Percentiles rank a stretch among this genome's conserved stretches.
phyloP scores from a whole-genome alignment of 371 early-diverging fungal species.

The Catenaria anguillulae region DNA sequence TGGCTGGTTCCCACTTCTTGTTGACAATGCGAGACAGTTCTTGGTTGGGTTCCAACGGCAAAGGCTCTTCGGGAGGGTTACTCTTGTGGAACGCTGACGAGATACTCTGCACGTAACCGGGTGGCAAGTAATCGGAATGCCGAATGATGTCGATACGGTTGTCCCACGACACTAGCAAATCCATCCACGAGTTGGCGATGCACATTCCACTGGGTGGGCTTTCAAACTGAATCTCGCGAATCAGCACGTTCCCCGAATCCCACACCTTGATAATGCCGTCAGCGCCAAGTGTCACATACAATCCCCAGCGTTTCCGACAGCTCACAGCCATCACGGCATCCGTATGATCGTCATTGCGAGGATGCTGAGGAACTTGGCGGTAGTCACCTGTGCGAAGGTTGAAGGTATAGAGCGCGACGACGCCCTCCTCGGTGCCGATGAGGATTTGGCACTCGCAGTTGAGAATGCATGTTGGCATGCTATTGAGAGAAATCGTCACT shows the following conservation, averaged over 20 bases:
- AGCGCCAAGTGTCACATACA: constrained; percentile 8
- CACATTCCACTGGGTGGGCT: constrained; percentile 21
- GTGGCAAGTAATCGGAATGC: constrained; percentile 9
- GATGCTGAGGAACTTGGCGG: neutral
- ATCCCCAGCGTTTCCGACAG: neutral
- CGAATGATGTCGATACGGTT: constrained; percentile 28
- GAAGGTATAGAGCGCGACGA: neutral
- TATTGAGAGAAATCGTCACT: neutral
- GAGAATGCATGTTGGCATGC: neutral
- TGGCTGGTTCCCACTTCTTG: no score
- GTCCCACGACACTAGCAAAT: constrained; percentile 23
- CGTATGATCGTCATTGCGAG: neutral
- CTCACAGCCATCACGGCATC: neutral
- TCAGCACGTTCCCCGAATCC: constrained; percentile 25
- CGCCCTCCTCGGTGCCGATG: neutral
- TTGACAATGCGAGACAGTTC: no score
- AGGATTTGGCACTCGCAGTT: neutral
- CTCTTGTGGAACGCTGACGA: neutral
- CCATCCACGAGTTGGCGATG: constrained; percentile 19
- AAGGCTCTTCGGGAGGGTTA: neutral
- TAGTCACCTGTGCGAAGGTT: constrained; percentile 1
- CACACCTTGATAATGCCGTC: constrained; percentile 28
- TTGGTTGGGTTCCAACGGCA: neutral
- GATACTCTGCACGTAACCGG: neutral
- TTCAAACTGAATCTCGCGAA: constrained; percentile 31